Evolutionary conservation across 1,284 basidiomycete species (phyloP).

Genomic region (Gastroboletus turbinatus): DNA sequence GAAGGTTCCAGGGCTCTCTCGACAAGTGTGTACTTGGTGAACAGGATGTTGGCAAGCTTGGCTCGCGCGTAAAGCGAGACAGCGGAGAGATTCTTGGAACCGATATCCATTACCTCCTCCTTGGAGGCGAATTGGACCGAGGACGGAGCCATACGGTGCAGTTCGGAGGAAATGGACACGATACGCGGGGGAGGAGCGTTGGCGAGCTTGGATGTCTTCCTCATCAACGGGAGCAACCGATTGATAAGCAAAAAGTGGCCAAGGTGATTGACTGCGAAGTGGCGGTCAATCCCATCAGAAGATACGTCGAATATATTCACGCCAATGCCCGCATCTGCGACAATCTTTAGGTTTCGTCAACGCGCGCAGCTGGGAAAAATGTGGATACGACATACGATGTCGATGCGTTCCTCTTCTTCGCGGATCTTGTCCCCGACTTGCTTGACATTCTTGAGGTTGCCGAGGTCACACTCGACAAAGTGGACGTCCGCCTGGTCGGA

Average conservation of each 20-base stretch:
- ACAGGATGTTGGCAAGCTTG: slow-evolving; percentile 42
- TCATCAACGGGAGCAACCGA: slow-evolving; percentile 43
- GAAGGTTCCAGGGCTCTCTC: slow-evolving; percentile 39
- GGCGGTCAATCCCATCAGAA: slow-evolving; percentile 14
- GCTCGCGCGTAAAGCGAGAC: slow-evolving; percentile 2
- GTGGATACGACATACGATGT: slow-evolving; percentile 35
- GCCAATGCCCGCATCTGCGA: slow-evolving; percentile 40
- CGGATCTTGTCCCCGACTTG: slow-evolving; percentile 35
- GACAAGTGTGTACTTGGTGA: slow-evolving; percentile 39
- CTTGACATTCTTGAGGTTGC: slow-evolving; percentile 38
- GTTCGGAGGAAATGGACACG: slow-evolving; percentile 42
- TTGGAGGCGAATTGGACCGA: not conserved
- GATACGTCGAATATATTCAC: slow-evolving; percentile 40
- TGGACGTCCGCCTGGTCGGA: slow-evolving; percentile 34
- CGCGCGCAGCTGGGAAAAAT: not conserved
- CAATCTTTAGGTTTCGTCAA: slow-evolving; percentile 29
- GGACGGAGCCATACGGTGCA: slow-evolving; percentile 39
- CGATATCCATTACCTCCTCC: not conserved
- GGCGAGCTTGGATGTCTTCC: slow-evolving; percentile 36
- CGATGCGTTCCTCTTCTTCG: slow-evolving; percentile 37
- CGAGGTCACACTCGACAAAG: slow-evolving; percentile 44
- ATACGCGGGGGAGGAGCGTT: slow-evolving; percentile 36
- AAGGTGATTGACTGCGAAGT: slow-evolving; percentile 42
- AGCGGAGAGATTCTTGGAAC: not conserved
- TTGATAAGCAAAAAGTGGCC: slow-evolving; percentile 47